Conservation (phyloP, 257 asterid species). For the Cinchona pubescens region DNA sequence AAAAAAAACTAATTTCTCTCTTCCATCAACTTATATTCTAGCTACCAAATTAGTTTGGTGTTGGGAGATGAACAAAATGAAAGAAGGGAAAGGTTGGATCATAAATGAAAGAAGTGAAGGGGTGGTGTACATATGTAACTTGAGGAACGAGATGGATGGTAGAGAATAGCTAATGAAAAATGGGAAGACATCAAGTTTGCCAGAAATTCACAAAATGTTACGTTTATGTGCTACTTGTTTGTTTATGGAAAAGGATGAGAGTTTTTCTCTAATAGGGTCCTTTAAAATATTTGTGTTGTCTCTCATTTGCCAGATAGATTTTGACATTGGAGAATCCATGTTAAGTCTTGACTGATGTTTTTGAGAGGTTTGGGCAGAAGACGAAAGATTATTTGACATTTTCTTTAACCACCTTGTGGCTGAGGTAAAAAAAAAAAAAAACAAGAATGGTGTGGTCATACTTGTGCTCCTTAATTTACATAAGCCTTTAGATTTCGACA, state of each 20-base stretch:
- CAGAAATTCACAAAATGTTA: neutral
- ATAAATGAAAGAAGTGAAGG: constrained; percentile 15
- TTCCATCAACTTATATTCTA: too few relatives aligned
- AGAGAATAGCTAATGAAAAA: constrained; percentile 10
- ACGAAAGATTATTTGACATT: constrained; percentile 12
- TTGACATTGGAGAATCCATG: constrained; percentile 18
- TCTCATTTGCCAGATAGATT: constrained; percentile 19
- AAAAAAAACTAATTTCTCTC: too few relatives aligned
- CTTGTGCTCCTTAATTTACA: neutral
- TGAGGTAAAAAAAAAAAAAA: too few relatives aligned
- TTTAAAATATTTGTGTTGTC: constrained; percentile 17
- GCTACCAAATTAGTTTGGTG: too few relatives aligned
- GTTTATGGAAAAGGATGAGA: neutral
- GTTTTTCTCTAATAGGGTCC: too few relatives aligned
- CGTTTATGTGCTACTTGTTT: constrained; percentile 5
- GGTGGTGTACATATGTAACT: constrained; percentile 36
- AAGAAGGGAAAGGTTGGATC: constrained; percentile 11
- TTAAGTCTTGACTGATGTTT: neutral
- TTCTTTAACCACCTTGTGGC: neutral
- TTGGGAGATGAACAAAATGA: constrained; percentile 7
- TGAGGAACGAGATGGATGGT: constrained; percentile 23
- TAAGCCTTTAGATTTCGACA: too few relatives aligned
- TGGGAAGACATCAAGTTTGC: constrained; percentile 11
- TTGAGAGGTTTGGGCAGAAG: neutral
- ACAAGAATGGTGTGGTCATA: neutral